Conservation (phyloP, 192 early-diverging fungal species). For the Obelidium mucronatum region DNA sequence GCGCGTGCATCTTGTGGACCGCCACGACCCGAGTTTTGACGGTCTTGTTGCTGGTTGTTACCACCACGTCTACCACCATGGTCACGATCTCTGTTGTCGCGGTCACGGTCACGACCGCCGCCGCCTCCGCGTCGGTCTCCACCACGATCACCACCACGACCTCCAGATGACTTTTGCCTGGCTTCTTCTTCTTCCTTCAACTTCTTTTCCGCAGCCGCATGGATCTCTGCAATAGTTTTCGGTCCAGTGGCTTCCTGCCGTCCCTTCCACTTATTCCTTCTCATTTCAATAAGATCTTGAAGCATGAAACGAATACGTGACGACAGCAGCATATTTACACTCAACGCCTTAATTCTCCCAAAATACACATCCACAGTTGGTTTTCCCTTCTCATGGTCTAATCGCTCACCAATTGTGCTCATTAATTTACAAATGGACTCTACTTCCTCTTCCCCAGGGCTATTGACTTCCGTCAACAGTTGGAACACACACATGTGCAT, state of each 20-base stretch:
- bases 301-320: conserved; percentile 96
- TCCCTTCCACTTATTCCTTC: conserved; percentile 79
- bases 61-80: conserved; percentile 45
- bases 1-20: conserved; percentile 2
- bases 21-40: conserved; percentile 6
- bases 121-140: conserved; percentile 50
- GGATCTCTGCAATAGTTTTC: conserved; percentile 93
- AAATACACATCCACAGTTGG: conserved; percentile 87
- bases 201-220: conserved; percentile 71
- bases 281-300: conserved; percentile 84
- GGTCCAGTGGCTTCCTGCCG: conserved; percentile 73
- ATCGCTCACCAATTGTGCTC: conserved; percentile 82
- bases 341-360: conserved; percentile 79
- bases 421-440: conserved; percentile 94
- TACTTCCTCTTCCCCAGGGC: conserved; percentile 93
- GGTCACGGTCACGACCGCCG: conserved; percentile 57
- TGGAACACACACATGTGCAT: conserved; percentile 89
- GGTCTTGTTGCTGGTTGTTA: conserved; percentile 8
- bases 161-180: conserved; percentile 68
- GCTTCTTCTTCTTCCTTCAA: conserved; percentile 76
- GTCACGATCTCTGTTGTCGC: conserved; percentile 64
- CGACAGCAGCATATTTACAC: conserved; percentile 68
- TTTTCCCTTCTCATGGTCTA: conserved; percentile 72
- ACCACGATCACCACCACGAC: conserved; percentile 57
- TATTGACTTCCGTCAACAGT: conserved; percentile 72